Base-by-base conservation (phyloP, 192 early-diverging fungal genomes). In the Coemansia guatemalensis region DNA sequence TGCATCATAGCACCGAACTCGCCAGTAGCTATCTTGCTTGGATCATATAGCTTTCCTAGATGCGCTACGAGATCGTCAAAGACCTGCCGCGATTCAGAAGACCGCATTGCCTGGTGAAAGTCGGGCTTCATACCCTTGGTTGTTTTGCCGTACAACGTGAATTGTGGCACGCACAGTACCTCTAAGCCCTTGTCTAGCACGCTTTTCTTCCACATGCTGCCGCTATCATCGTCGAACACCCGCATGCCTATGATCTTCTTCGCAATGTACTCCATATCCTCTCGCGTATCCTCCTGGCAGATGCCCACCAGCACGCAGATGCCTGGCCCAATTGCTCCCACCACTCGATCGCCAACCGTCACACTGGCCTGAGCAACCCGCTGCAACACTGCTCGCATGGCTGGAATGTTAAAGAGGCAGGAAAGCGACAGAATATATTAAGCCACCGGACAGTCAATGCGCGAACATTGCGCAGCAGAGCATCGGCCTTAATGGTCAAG, bases 1-100 rank as follows among this genome's bases (percentile, higher is more conserved):
- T 87, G 64, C 96, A 98, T 98, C 96, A 97, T 98, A 5, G 92
- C 96, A 3, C 95, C 95, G 81, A 98, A 98, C 59, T 86, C 83
- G 5, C 95, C 96, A 0, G 69, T 78, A 88, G 91, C 89, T 21
- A 96, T 88, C 64, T 82, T 83, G 2, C 82, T 85, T 5, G 85
- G 69, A 9, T 84, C 62, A 71, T 93, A 90, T 5, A 85, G 76
- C 54, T 73, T 62, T 24, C 85, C 75, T 50, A 98, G 53, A 47
- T 88, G 84, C 22, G 68, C 73, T 32, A 98, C 69, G 62, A 98
- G 96, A 18, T 66, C 62, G 18, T 84, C 66, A 76, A 97, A 98
- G 73, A 92, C 85, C 44, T 82, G 82, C 14, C 84, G 86, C 20
- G 91, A 88, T 12, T 71, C 55, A 1, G 72, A 81, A 4, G 84